These are phyloP conservation scores for Crithidia expoeki DNA, from an alignment of 208 protist genomes.

Conservation along the genomic window DNA sequence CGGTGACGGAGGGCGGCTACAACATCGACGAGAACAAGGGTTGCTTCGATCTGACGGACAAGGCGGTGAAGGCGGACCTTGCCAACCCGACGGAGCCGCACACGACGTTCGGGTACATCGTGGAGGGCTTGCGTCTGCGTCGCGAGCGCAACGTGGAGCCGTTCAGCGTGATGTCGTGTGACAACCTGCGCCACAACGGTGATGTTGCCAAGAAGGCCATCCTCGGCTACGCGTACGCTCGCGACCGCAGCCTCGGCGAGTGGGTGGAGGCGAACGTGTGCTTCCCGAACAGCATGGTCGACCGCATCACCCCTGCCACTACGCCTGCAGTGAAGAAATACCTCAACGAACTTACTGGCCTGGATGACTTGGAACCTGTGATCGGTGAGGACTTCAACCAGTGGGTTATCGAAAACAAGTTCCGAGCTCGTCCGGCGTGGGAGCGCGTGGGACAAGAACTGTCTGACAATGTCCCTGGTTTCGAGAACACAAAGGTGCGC, in stretches of 20 bases:
- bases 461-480: constrained; percentile 37
- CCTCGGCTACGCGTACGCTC: constrained; percentile 31
- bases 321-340: constrained; percentile 30
- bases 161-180: constrained; percentile 58
- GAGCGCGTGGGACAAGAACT: constrained; percentile 41
- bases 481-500: constrained; percentile 47
- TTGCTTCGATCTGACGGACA: constrained; percentile 39
- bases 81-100: constrained; percentile 26
- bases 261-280: constrained; percentile 39
- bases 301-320: constrained; percentile 45
- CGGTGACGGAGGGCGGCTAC: constrained; percentile 56
- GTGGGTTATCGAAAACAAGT: constrained; percentile 55
- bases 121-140: constrained; percentile 43
- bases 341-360: constrained; percentile 31
- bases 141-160: constrained; percentile 26
- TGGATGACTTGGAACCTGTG: constrained; percentile 37
- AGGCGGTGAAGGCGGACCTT: constrained; percentile 32
- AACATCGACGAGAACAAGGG: constrained; percentile 48
- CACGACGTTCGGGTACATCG: constrained; percentile 50
- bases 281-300: constrained; percentile 49
- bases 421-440: constrained; percentile 37
- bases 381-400: constrained; percentile 54
- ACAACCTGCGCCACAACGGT: constrained; percentile 56
- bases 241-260: constrained; percentile 19
- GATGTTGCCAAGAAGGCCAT: constrained; percentile 44